phyloP scores from a whole-genome alignment of 2,329 filamentous ascomycete genomes.

The Ciborinia camelliae region DNA sequence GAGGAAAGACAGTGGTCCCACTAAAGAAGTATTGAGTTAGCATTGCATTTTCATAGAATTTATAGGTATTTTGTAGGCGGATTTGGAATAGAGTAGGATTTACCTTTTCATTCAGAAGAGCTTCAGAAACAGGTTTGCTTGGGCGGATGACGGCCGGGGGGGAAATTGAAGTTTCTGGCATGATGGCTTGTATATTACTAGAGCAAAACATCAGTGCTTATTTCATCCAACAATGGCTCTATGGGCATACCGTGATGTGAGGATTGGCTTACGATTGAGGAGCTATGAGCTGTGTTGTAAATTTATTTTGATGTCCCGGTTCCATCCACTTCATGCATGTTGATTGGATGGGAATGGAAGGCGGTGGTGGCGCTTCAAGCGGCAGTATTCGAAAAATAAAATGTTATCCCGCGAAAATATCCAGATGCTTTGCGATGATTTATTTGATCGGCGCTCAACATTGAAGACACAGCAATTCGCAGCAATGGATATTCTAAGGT shows the following conservation, averaged over 20 bases:
- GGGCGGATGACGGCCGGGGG: slow-evolving; percentile 59
- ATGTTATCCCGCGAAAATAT: slow-evolving; percentile 11
- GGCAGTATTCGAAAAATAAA: slow-evolving; percentile 16
- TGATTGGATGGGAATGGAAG: slow-evolving; percentile 2
- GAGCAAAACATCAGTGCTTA: slow-evolving; percentile 5
- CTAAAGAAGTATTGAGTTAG: slow-evolving; percentile 46
- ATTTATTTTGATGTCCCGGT: slow-evolving; percentile 20
- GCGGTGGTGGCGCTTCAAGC: background rate
- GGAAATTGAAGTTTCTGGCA: slow-evolving; percentile 39
- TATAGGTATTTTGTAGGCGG: background rate
- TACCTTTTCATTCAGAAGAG: slow-evolving; percentile 98
- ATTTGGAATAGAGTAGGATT: slow-evolving; percentile 5
- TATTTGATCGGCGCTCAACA: background rate
- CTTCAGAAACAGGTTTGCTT: slow-evolving; percentile 86
- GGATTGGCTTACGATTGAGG: slow-evolving; percentile 15
- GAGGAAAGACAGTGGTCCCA: slow-evolving; percentile 99
- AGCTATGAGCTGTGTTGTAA: slow-evolving; percentile 18
- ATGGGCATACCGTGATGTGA: slow-evolving; percentile 25
- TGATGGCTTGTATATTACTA: slow-evolving; percentile 21
- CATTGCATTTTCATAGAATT: slow-evolving; percentile 6
- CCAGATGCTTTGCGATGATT: background rate
- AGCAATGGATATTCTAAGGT: slow-evolving; percentile 61
- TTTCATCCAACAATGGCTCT: background rate
- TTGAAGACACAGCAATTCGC: slow-evolving; percentile 9
- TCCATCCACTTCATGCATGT: slow-evolving; percentile 17